These are phyloP conservation scores for Lodderomyces orthopsilosis DNA, from an alignment of 1,139 yeast genomes.

Conservation along the genomic window DNA sequence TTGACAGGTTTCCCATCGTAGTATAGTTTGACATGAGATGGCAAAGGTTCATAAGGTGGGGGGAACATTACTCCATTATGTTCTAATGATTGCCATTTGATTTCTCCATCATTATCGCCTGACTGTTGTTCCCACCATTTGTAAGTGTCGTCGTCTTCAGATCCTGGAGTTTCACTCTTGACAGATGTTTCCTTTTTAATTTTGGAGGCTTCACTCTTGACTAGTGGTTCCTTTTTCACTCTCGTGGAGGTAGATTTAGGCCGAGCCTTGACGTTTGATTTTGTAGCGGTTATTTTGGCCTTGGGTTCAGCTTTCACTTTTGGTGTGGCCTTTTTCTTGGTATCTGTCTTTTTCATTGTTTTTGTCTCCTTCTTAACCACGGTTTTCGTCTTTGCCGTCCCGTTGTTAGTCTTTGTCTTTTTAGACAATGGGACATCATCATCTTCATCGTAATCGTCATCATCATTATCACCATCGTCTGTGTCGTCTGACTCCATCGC, in stretches of 20 bases:
- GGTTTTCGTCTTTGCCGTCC: constrained; percentile 3
- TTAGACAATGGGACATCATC: constrained; percentile 13
- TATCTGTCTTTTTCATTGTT: constrained; percentile 1
- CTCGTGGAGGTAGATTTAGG: constrained; percentile 7
- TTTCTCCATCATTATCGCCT: constrained; percentile 58
- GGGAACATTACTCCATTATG: constrained; percentile 94
- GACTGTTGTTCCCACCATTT: constrained; percentile 82
- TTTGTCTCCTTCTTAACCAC: constrained; percentile 3
- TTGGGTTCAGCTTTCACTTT: constrained; percentile 6
- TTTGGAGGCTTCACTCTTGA: constrained; percentile 7
- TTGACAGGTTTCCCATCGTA: constrained; percentile 75
- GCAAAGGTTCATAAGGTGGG: constrained; percentile 85
- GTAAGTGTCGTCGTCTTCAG: constrained; percentile 51
- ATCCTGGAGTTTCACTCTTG: constrained; percentile 9
- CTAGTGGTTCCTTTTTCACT: constrained; percentile 1
- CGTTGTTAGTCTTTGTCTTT: constrained; percentile 7
- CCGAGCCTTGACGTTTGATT: constrained; percentile 4
- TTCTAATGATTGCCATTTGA: constrained; percentile 79
- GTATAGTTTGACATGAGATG: constrained; percentile 69
- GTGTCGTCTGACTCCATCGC: background rate
- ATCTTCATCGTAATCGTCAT: constrained; percentile 9
- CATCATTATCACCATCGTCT: background rate
- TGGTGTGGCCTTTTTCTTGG: constrained; percentile 6
- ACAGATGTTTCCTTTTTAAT: constrained; percentile 4
- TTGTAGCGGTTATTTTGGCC: background rate